Base-by-base conservation (phyloP, 805 yeast genomes). In the Metschnikowia amazonensis region DNA sequence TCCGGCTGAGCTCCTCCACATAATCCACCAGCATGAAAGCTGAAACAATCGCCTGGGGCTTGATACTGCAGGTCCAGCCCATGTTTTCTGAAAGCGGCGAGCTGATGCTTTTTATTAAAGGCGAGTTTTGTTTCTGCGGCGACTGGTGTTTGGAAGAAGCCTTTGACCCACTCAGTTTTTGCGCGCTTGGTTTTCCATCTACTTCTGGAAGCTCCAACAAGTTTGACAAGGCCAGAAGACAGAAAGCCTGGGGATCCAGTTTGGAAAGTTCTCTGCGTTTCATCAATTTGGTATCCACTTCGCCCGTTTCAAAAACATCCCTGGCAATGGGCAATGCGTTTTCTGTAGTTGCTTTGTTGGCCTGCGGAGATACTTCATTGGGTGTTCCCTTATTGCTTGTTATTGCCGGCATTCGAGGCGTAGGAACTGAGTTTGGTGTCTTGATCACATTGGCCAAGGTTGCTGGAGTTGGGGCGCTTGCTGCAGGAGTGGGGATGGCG, bases 171-270 rank as follows among this genome's bases (percentile, higher is more conserved):
- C 55, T 23, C 41, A 21, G 36, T 13, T 30, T 36, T 13, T 46
- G 49, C 21, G 36, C 45, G 6, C 32, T 34, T 17, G 35, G 24
- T 9, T 33, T 31, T 4, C 36, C 50, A n/a, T 32, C 28, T 3
- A 36, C 66, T 10, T 69, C 77, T 7, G 70, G 72, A 21, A 79
- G 54, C 34, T 73, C 77, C 48, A 79, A 63, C 30, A 75, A 62
- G 56, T 79, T 78, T 7, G 79, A 72, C 44, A 79, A 63, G 1
- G 81, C 74, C 0, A 80, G 75, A 38, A 72, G 65, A 52, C 79
- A 74, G 57, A 75, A 79, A 43, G 64, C 62, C 36, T 72, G 70
- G 0, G 82, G 77, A 54, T 79, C 77, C 18, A 60, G 48, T 42
- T 59, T 59, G 1, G 75, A 72, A 35, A 79, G 64, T 42, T 73